Percentiles rank a stretch among this genome's conserved stretches.
Evolutionary conservation across 2,329 filamentous ascomycete species (phyloP).

Genomic region (Huntiella savannae): DNA sequence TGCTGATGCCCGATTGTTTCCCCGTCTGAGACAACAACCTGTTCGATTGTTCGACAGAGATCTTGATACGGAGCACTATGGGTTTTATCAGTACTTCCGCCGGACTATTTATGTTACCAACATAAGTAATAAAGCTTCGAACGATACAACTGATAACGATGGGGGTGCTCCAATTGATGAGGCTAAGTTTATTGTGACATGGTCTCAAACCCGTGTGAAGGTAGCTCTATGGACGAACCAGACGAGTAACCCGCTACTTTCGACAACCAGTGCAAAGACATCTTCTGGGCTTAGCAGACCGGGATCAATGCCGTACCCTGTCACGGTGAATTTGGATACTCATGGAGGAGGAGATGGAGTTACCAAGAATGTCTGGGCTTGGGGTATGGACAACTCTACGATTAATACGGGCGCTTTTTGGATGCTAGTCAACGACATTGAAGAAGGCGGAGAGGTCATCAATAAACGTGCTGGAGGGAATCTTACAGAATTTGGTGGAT

Average conservation of each 20-base stretch:
- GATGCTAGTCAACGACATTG: slow-evolving; percentile 30
- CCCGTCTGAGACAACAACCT: slow-evolving; percentile 53
- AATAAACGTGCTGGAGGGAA: slow-evolving; percentile 26
- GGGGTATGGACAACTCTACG: slow-evolving; percentile 28
- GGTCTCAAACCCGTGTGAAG: slow-evolving; percentile 41
- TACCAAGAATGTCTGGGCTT: slow-evolving; percentile 35
- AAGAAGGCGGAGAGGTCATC: slow-evolving; percentile 30
- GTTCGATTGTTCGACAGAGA: slow-evolving; percentile 73
- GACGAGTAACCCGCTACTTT: slow-evolving; percentile 23
- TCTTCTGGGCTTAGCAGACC: slow-evolving; percentile 20
- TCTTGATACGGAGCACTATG: slow-evolving; percentile 66
- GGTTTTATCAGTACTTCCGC: slow-evolving; percentile 84
- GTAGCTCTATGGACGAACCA: slow-evolving; percentile 44
- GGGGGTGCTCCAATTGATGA: slow-evolving; percentile 35
- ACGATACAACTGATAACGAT: slow-evolving; percentile 26
- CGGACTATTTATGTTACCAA: slow-evolving; percentile 67
- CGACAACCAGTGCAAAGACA: slow-evolving; percentile 11
- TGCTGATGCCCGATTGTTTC: slow-evolving; percentile 51
- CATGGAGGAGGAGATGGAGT: slow-evolving; percentile 37
- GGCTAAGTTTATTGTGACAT: slow-evolving; percentile 37
- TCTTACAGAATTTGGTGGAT: slow-evolving; percentile 33
- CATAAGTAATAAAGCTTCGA: slow-evolving; percentile 25
- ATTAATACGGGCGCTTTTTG: slow-evolving; percentile 25
- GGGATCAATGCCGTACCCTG: slow-evolving; percentile 44
- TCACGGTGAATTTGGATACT: slow-evolving; percentile 40